Evolutionary conservation across 768 basidiomycete species (phyloP), one percentile per base, ranked within the genome.

Genomic region (Epithele typhae): DNA sequence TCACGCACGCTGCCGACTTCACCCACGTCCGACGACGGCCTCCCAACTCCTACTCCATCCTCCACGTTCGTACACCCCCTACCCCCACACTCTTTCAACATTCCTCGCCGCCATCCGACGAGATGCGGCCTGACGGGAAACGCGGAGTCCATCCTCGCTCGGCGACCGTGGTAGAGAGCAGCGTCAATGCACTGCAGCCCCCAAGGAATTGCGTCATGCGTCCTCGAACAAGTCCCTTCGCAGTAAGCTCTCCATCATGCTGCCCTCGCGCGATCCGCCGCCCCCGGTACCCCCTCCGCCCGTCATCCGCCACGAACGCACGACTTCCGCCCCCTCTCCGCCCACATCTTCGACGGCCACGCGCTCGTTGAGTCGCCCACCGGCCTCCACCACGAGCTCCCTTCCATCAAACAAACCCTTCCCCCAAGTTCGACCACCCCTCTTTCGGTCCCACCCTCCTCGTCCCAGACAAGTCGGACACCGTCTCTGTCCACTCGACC

Each of bases 331-430:
- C 23, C 48, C 37, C 40, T 5, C 38, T n/a, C n/a, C n/a, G n/a
- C n/a, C n/a, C n/a, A n/a, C n/a, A n/a, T n/a, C n/a, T n/a, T n/a
- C 34, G 55, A 40, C 17, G 45, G 48, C 32, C 46, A 25, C 37
- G 48, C 48, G 24, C 53, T 62, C 25, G 60, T 62, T 38, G 60
- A 62, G 48, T 62, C 60, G n/a, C 60, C 60, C 25, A 58, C 57
- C 15, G 45, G 46, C 23, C 50, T 58, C 33, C 39, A 40, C 25
- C 43, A 34, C n/a, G 43, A 40, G 19, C 35, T 40, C 40, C 33
- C 36, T 25, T 49, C 48, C 21, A 33, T 44, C 39, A 19, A 35
- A 18, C 49, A 25, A 40, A 48, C 54, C 35, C 41, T 48, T 18
- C 22, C 45, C 48, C 17, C 40, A 2, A 45, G 46, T 45, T 19